phyloP scores from a whole-genome alignment of 1,284 basidiomycete species.

The Tremellales sp. region DNA sequence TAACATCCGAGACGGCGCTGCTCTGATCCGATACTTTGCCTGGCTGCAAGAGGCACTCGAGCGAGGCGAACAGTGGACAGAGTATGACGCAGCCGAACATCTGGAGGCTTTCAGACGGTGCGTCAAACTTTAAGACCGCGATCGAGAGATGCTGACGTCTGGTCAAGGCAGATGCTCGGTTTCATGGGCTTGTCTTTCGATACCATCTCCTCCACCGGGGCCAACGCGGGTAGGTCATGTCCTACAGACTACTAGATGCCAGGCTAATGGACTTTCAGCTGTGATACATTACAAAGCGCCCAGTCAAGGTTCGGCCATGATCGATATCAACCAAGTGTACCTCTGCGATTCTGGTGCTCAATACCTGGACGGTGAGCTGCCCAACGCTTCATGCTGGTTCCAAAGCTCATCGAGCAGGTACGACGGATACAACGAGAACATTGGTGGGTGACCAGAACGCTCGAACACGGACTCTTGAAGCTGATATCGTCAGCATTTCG shows the following conservation, averaged over 20 bases:
- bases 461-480: not conserved
- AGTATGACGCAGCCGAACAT: slow-evolving; percentile 74
- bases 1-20: slow-evolving; percentile 87
- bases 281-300: slow-evolving; percentile 92
- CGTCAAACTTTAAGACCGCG: too few relatives aligned
- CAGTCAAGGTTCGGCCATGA: slow-evolving; percentile 65
- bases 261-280: slow-evolving; percentile 51
- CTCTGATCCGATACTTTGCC: slow-evolving; percentile 79
- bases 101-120: slow-evolving; percentile 76
- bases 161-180: slow-evolving; percentile 61
- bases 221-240: slow-evolving; percentile 68
- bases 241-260: not conserved
- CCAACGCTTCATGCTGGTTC: not conserved
- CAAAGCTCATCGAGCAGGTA: slow-evolving; percentile 55
- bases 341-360: slow-evolving; percentile 88
- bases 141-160: not conserved
- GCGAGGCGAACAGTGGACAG: slow-evolving; percentile 63
- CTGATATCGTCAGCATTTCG: slow-evolving; percentile 67
- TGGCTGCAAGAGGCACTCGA: slow-evolving; percentile 86
- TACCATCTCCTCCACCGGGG: slow-evolving; percentile 86
- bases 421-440: slow-evolving; percentile 90
- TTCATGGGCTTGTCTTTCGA: slow-evolving; percentile 88
- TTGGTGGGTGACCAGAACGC: slow-evolving; percentile 59
- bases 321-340: slow-evolving; percentile 80
- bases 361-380: slow-evolving; percentile 7